These are phyloP conservation scores for Porphyra umbilicalis DNA, from an alignment of 31 red algal species.

Conservation along the genomic window DNA sequence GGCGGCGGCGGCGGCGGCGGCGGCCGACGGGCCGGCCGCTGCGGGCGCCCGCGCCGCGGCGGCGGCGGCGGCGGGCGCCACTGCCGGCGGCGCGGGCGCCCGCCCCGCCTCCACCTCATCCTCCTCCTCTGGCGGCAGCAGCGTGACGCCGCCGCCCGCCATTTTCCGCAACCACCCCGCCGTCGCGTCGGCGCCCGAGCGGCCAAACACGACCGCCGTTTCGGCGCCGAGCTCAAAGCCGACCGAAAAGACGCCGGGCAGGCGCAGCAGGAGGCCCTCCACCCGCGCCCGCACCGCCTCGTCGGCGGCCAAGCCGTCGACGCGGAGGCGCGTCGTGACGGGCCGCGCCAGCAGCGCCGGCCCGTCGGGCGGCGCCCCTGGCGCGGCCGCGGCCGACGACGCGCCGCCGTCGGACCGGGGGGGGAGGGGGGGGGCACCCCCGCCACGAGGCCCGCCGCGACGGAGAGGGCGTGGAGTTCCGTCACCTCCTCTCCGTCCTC, in stretches of 20 bases:
- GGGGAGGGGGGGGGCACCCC: too few species aligned
- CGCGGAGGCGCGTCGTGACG: constrained; percentile 31
- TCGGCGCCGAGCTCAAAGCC: constrained; percentile 75
- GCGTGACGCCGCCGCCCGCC: constrained; percentile 23
- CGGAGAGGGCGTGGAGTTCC: constrained; percentile 45
- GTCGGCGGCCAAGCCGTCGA: constrained; percentile 58
- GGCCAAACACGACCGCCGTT: constrained; percentile 54
- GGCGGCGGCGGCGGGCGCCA: not conserved
- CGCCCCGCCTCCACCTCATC: constrained; percentile 9
- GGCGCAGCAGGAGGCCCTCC: constrained; percentile 49
- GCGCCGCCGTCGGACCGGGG: not conserved
- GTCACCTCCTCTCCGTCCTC: constrained; percentile 59
- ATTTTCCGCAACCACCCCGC: constrained; percentile 33
- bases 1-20: not conserved
- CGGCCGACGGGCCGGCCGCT: not conserved
- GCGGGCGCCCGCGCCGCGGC: not conserved
- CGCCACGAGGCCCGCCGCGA: not conserved
- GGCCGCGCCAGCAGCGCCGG: constrained; percentile 16
- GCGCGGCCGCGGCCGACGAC: not conserved
- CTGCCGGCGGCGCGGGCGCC: not conserved
- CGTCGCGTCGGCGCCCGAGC: constrained; percentile 16
- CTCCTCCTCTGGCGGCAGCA: constrained; percentile 16
- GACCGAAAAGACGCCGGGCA: constrained; percentile 53
- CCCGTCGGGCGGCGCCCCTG: constrained; percentile 1
- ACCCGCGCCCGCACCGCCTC: constrained; percentile 31